A percentile compares a stretch with the other conserved stretches of the same genome.
These are phyloP conservation scores for Pseudophaeomoniella oleicola DNA, from an alignment of 2,329 filamentous ascomycete genomes.

Conservation along the genomic window DNA sequence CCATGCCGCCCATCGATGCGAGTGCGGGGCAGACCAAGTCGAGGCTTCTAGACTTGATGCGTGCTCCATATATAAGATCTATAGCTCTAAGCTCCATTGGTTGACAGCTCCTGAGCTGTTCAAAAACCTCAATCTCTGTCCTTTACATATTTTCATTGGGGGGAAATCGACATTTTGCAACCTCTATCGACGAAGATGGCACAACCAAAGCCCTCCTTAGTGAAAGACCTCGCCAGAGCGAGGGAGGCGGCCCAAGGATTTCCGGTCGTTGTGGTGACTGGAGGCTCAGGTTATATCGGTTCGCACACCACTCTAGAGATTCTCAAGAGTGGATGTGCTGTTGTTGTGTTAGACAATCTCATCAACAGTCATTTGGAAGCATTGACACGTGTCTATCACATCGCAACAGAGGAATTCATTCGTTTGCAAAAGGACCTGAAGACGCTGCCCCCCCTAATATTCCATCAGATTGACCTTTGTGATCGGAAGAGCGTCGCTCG, in stretches of 20 bases:
- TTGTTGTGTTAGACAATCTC: constrained; percentile 33
- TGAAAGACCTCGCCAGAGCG: neutral
- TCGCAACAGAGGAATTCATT: constrained; percentile 9
- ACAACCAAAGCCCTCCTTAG: too few relatives aligned
- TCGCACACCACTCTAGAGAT: constrained; percentile 41
- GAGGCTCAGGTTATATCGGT: constrained; percentile 41
- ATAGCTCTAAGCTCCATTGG: too few relatives aligned
- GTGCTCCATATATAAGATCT: too few relatives aligned
- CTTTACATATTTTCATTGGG: too few relatives aligned
- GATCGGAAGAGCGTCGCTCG: constrained; percentile 9
- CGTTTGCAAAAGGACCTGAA: constrained; percentile 5
- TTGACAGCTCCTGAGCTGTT: too few relatives aligned
- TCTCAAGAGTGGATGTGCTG: constrained; percentile 38
- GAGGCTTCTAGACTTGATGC: too few relatives aligned
- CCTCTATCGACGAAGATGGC: too few relatives aligned
- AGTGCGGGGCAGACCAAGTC: too few relatives aligned
- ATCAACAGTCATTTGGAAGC: constrained; percentile 20
- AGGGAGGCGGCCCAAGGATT: neutral
- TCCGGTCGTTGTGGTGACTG: constrained; percentile 23
- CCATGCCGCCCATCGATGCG: too few relatives aligned
- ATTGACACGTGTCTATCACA: constrained; percentile 10
- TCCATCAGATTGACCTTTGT: constrained; percentile 15
- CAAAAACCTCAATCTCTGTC: too few relatives aligned
- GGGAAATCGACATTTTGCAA: too few relatives aligned
- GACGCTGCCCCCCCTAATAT: constrained; percentile 10